A percentile compares a stretch with the other conserved stretches of the same genome.
Evolutionary conservation across 805 yeast species (phyloP).

Genomic region (Starmerella floricola): DNA sequence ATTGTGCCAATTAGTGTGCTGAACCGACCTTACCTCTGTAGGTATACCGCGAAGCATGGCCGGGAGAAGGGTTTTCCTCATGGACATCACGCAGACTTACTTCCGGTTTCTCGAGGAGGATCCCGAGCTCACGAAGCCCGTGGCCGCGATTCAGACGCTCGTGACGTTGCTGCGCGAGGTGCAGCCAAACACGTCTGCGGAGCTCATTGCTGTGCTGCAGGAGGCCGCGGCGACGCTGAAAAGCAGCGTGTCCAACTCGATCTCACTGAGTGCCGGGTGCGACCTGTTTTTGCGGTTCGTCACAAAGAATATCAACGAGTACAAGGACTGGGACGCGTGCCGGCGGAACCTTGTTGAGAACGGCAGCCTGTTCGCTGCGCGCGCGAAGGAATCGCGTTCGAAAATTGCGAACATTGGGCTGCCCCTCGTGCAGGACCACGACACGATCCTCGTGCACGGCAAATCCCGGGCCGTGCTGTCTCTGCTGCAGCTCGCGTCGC

Average conservation of each 20-base stretch:
- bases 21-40: too few species aligned
- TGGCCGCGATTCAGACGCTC: conserved; percentile 92
- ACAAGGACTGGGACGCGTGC: conserved; percentile 91
- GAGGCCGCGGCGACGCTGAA: conserved; percentile 67
- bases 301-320: conserved; percentile 68
- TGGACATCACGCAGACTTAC: conserved; percentile 76
- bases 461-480: conserved; percentile 81
- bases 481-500: conserved; percentile 61
- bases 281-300: conserved; percentile 92
- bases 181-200: conserved; percentile 89
- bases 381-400: conserved; percentile 82
- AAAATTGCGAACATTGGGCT: conserved; percentile 80
- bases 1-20: too few species aligned
- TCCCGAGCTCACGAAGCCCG: conserved; percentile 97
- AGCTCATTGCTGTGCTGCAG: conserved; percentile 68
- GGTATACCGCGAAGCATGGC: too few species aligned
- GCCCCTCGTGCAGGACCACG: conserved; percentile 87
- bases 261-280: conserved; percentile 92
- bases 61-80: too few species aligned
- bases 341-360: conserved; percentile 78
- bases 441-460: conserved; percentile 77
- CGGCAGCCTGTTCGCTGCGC: conserved; percentile 78
- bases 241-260: conserved; percentile 72
- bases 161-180: conserved; percentile 71
- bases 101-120: conserved; percentile 73